These are phyloP conservation scores for Neurospora sp. DNA, from an alignment of 495 filamentous ascomycete genomes.

Conservation along the genomic window DNA sequence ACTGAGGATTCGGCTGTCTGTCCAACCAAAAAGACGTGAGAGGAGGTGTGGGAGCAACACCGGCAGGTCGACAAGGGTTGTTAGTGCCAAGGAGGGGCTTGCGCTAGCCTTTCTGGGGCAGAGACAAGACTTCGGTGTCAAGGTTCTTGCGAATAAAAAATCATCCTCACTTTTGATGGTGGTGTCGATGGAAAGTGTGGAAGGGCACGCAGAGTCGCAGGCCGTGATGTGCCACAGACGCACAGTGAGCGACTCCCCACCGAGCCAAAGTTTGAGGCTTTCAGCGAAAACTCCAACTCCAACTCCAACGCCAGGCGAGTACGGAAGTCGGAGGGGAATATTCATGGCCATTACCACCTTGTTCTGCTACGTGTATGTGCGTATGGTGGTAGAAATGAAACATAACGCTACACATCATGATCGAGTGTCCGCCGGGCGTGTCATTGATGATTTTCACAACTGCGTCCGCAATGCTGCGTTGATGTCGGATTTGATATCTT, in stretches of 20 bases:
- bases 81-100: constrained; percentile 7
- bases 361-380: neutral
- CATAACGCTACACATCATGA: neutral
- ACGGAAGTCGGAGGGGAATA: neutral
- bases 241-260: neutral
- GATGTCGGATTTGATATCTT: neutral
- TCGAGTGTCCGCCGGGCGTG: neutral
- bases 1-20: neutral
- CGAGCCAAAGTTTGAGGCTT: constrained; percentile 2
- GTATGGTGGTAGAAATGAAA: neutral
- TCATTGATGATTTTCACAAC: neutral
- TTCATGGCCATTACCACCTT: neutral
- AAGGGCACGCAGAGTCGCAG: neutral
- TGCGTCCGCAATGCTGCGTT: neutral
- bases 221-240: neutral
- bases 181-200: neutral
- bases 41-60: constrained; percentile 13
- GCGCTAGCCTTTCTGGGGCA: constrained; percentile 5
- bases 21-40: neutral
- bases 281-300: constrained; percentile 6
- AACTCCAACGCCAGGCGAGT: neutral
- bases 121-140: constrained; percentile 1
- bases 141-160: constrained; percentile 4
- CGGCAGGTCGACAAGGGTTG: constrained; percentile 14
- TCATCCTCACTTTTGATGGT: neutral